Evolutionary conservation across 2,329 filamentous ascomycete species (phyloP), one percentile per base, ranked within the genome.

Genomic region (Amylocarpus encephaloides): DNA sequence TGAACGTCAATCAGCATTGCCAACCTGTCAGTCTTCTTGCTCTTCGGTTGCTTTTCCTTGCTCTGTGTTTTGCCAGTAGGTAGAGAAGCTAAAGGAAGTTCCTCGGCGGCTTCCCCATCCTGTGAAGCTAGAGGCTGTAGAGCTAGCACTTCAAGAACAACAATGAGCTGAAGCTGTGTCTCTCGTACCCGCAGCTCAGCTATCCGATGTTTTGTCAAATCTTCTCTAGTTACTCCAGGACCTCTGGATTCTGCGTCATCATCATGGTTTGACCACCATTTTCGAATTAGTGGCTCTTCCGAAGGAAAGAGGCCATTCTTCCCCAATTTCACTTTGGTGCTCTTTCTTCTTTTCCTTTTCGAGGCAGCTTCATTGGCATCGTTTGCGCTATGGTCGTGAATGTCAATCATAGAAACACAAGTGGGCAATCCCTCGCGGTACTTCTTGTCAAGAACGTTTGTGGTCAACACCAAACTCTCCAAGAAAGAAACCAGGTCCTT

Each of bases 81-180:
- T 6, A 67, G 62, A 30, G 68, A 60, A 22, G 50, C 39, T n/a
- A 46, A 45, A 13, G 64, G 64, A 10, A 66, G 54, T 3, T 45
- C 54, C 9, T 44, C 54, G 19, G 73, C 68, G 5, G 38, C 18
- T 32, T 57, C 55, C 13, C 57, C 56, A 15, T 71, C 69, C 1
- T 66, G 57, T 2, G 70, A 67, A 26, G 70, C 70, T 29, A 77
- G 60, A 16, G 76, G 73, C 54, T 88, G 85, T 38, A 93, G 70
- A 2, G 86, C 83, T 18, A 91, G 69, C 13, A 89, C 81, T 62
- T 93, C 88, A 5, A 93, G 73, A 46, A 90, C 82, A 30, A 93
- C 66, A 48, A 92, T 88, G 68, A 92, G 80, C 64, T 93, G 88
- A 35, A 91, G 71, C 60, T 91, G 84, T 0, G 86, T 90, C 69